Percentiles rank a stretch among this genome's conserved stretches.
These are phyloP conservation scores for Achlya hypogyna DNA, from an alignment of 352 stramenopile species.

Conservation along the genomic window DNA sequence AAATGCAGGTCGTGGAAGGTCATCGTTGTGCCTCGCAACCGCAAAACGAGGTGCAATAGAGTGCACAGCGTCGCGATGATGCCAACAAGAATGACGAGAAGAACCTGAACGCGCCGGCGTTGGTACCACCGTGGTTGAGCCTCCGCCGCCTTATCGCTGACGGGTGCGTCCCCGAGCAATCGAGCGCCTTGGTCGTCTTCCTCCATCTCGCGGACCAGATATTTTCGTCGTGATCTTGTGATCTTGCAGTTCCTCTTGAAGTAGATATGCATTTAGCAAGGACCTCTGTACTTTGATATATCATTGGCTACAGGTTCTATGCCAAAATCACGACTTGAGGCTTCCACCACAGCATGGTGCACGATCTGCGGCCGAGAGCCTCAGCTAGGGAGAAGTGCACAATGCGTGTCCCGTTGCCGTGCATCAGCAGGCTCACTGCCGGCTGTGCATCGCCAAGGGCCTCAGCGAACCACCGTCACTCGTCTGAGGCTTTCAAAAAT, in stretches of 20 bases:
- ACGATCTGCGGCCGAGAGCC: too few species aligned
- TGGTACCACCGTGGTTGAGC: neutral
- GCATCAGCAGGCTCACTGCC: too few species aligned
- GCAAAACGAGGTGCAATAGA: constrained; percentile 43
- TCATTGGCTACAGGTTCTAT: too few species aligned
- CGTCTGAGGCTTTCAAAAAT: too few species aligned
- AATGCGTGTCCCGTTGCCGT: too few species aligned
- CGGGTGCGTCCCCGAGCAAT: neutral
- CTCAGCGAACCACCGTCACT: too few species aligned
- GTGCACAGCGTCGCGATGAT: neutral
- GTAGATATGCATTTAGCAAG: neutral
- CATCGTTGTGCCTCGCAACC: constrained; percentile 52
- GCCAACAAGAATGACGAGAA: neutral
- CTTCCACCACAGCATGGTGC: too few species aligned
- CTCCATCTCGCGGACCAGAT: neutral
- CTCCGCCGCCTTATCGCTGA: neutral
- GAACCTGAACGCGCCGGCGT: neutral
- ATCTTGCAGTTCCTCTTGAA: neutral
- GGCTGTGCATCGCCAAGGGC: too few species aligned
- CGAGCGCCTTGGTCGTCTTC: neutral
- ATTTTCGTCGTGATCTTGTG: neutral
- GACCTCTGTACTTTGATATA: too few species aligned
- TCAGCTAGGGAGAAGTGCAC: too few species aligned
- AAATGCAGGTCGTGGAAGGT: constrained; percentile 47
- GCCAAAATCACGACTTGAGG: too few species aligned